Evolutionary conservation across 306 rosid species (phyloP), one percentile per base, ranked within the genome.

Genomic region (Rubus idaeus): DNA sequence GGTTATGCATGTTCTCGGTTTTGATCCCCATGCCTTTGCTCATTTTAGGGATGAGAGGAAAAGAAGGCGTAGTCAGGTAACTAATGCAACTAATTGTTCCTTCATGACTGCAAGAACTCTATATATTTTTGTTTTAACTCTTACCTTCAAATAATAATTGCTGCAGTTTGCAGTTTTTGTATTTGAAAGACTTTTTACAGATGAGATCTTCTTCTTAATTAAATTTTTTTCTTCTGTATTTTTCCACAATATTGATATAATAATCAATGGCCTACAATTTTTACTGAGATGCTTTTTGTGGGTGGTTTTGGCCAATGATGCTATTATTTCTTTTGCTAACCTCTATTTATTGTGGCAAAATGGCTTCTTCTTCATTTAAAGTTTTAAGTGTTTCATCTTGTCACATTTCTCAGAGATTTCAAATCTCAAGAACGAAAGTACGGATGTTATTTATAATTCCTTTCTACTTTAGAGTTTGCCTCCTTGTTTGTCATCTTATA

Each of bases 1-100:
- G 98, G 98, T 95, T 73, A 91, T 95, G 92, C 99, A 95, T 73
- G 98, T 95, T 80, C 99, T 95, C 52, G 99, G 99, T 77, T 95
- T 95, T 66, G 99, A 95, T 84, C 99, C 99, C 50, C 99, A 95
- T 77, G 99, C 99, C 71, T 95, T 95, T 80, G 83, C 96, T 83
- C 99, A 95, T 85, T 95, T 95, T 86, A 88, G 99, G 86, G 99
- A 95, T 83, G 99, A 92, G 80, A 88, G 98, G 86, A 92, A 92
- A 88, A 88, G 96, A 81, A 87, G 97, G 46, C 99, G 92, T 23
- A 84, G 81, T 83, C 84, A 88, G 92, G 99, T 95, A 84, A 60
- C 71, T 69, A 66, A 12, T 77, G 70, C 75, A 56, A 30, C 68
- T 39, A 45, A 81, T 61, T 63, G 44, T 63, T 26, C 26, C 62